Percentiles rank a stretch among this genome's conserved stretches.
These are phyloP conservation scores for Lentithecium fluviatile DNA, from an alignment of 495 filamentous ascomycete species.

Conservation along the genomic window DNA sequence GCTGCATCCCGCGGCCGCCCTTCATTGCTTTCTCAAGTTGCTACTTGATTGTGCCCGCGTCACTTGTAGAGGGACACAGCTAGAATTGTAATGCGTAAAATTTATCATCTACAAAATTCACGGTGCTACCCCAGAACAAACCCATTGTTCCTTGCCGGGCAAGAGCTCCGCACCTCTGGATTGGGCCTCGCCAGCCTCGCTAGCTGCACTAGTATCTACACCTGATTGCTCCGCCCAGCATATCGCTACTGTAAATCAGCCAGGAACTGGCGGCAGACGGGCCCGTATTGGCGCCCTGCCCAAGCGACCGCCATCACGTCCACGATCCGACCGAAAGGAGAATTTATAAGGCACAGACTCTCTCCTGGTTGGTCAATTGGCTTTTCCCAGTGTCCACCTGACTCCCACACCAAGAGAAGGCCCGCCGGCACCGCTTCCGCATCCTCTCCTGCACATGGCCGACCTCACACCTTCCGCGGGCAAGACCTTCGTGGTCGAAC, in stretches of 20 bases:
- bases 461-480: conserved; percentile 16
- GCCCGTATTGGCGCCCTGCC: conserved; percentile 2
- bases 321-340: neutral
- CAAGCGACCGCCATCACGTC: conserved; percentile 13
- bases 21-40: neutral
- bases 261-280: neutral
- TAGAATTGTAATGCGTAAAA: too few relatives aligned
- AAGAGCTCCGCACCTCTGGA: neutral
- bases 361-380: conserved; percentile 29
- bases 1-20: neutral
- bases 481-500: conserved; percentile 84
- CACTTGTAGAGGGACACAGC: neutral
- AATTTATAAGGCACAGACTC: conserved; percentile 15
- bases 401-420: conserved; percentile 31
- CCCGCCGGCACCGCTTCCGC: conserved; percentile 24
- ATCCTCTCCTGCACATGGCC: conserved; percentile 20
- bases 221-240: neutral
- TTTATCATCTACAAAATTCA: too few relatives aligned
- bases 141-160: too few relatives aligned
- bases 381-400: conserved; percentile 24
- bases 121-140: too few relatives aligned
- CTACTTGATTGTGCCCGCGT: neutral
- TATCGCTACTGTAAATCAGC: conserved; percentile 15
- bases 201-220: neutral
- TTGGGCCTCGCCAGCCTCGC: neutral